Base-by-base conservation (phyloP, 228 moss, liverwort and hornwort species). In the Sphagnum magellanicum region DNA sequence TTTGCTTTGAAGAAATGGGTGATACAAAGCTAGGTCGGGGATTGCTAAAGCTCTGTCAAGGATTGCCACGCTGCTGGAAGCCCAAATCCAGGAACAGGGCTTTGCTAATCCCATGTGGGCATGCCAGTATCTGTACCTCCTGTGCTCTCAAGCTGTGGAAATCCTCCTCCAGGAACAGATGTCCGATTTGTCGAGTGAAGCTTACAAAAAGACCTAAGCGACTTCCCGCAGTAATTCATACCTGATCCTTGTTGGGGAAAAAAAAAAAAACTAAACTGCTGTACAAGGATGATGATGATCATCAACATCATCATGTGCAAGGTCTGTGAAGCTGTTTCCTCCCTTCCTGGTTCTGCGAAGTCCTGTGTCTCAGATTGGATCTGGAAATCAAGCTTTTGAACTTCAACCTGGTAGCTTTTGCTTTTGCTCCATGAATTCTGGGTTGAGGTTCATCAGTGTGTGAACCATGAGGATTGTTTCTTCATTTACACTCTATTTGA, bases 101-200 rank as follows among this genome's bases (percentile, higher is more conserved):
- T 13, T 50, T 66, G 6, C 49, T 66, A 16, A 51, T 52, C 0
- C 66, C 66, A 8, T 66, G 66, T 51, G 51, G 66, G 15, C 66
- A 66, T 50, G 66, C 66, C 66, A 66, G 66, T 50, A 14, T 66
- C 13, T 66, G 66, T 12, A 66, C 66, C 51, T 50, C 13, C n/a
- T 66, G 66, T 50, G 66, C 66, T 13, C n/a, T 66, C 52, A 66
- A 66, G 51, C 51, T 66, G 6, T 66, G 66, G 66, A 66, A 66
- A 17, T 66, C 52, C 6, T 32, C 32, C 32, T n/a, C 11, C 5
- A 66, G 10, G 52, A 66, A 66, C 66, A 9, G 15, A n/a, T 66
- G 66, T 52, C 66, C 66, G n/a, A 7, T 66, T 50, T 66, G 52
- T 16, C 14, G 66, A 8, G 66, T 17, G 14, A 50, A 10, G 13